phyloP scores from a whole-genome alignment of 2,329 filamentous ascomycete species.

The Phyllosticta ampelicida region DNA sequence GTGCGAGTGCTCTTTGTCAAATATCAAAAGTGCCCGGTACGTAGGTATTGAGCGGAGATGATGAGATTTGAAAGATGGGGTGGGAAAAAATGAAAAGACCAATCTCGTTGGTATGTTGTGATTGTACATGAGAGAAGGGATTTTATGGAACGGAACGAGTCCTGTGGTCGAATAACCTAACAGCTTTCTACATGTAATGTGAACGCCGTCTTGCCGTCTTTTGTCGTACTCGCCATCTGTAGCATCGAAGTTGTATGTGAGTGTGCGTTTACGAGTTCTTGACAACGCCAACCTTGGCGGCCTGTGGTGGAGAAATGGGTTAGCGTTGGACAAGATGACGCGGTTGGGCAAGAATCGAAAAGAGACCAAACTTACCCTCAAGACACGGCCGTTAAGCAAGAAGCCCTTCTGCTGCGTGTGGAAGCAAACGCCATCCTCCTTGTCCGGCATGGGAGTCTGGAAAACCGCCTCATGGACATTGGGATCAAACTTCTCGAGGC shows the following conservation, averaged over 20 bases:
- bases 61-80: background rate
- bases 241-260: background rate
- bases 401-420: slow-evolving; percentile 94
- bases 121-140: background rate
- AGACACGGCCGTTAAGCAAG: slow-evolving; percentile 76
- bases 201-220: background rate
- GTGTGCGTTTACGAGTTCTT: slow-evolving; percentile 53
- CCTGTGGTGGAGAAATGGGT: slow-evolving; percentile 29
- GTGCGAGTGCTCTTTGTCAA: background rate
- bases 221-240: background rate
- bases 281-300: slow-evolving; percentile 92
- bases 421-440: slow-evolving; percentile 86
- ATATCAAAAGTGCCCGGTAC: background rate
- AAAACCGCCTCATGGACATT: slow-evolving; percentile 96
- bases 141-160: background rate
- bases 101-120: background rate
- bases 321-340: background rate
- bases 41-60: background rate
- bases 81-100: background rate
- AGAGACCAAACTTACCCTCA: slow-evolving; percentile 45
- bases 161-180: background rate
- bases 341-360: background rate
- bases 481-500: slow-evolving; percentile 83
- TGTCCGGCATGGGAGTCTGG: slow-evolving; percentile 75
- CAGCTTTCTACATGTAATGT: background rate